Percentiles rank a stretch among this genome's conserved stretches.
These are phyloP conservation scores for Hirsutella minnesotensis DNA, from an alignment of 2,329 filamentous ascomycete genomes.

Conservation along the genomic window DNA sequence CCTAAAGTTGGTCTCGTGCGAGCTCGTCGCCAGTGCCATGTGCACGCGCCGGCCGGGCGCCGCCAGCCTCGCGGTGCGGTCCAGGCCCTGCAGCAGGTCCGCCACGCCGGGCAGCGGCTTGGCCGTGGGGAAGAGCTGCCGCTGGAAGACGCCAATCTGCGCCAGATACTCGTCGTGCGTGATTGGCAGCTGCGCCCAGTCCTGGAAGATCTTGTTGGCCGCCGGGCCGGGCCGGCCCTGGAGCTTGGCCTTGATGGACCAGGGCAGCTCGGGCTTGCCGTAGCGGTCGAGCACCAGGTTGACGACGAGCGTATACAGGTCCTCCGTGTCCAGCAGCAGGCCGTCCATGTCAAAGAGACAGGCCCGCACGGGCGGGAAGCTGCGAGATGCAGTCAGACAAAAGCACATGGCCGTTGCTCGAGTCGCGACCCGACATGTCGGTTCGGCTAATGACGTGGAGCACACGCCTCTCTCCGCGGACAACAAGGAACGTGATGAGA, in stretches of 20 bases:
- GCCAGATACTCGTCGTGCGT: conserved; percentile 51
- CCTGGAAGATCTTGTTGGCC: conserved; percentile 46
- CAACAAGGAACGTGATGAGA: background rate
- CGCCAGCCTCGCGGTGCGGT: conserved; percentile 24
- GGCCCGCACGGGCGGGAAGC: conserved; percentile 70
- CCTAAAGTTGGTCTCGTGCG: conserved; percentile 57
- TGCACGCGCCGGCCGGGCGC: conserved; percentile 39
- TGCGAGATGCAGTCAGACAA: conserved; percentile 17
- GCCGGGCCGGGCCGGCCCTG: conserved; percentile 44
- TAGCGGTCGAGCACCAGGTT: conserved; percentile 74
- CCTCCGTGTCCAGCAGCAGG: conserved; percentile 86
- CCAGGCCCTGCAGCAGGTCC: conserved; percentile 51
- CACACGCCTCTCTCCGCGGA: no score
- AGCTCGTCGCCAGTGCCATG: conserved; percentile 79
- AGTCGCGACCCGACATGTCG: no score
- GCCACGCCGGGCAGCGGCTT: conserved; percentile 69
- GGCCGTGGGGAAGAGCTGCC: conserved; percentile 59
- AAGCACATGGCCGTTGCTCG: no score
- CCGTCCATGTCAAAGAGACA: conserved; percentile 99
- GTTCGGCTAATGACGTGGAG: no score
- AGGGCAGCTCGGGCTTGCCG: conserved; percentile 64
- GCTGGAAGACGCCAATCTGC: conserved; percentile 52
- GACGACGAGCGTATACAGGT: conserved; percentile 72
- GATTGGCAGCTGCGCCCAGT: conserved; percentile 82
- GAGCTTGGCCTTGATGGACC: conserved; percentile 86